Conservation (phyloP, 257 asterid genomes). For the Solanum lignicaule region DNA sequence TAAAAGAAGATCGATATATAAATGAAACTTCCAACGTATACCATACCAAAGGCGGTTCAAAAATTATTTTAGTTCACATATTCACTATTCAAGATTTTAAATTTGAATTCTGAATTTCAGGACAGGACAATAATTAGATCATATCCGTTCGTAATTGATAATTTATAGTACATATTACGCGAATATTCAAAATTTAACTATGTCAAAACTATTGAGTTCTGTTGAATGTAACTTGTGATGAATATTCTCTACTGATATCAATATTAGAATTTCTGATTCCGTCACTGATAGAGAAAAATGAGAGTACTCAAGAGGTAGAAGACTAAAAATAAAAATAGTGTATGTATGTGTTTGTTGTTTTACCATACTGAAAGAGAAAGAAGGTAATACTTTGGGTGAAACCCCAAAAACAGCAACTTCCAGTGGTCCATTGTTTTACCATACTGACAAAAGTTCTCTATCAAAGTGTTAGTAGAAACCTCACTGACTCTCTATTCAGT, state of each 20-base stretch:
- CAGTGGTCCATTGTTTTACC: slow-evolving; percentile 86
- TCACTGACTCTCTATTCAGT: not conserved
- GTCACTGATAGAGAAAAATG: not conserved
- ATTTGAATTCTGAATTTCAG: not conserved
- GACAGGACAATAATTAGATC: not conserved
- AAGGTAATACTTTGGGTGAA: slow-evolving; percentile 70
- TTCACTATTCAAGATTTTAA: not conserved
- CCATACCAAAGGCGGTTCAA: not conserved
- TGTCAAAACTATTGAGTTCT: not conserved
- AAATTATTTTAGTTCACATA: not conserved
- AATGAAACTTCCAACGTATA: not conserved
- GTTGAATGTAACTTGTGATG: not conserved
- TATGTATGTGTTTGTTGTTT: slow-evolving; percentile 51
- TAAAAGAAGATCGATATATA: not conserved
- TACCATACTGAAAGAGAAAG: slow-evolving; percentile 46
- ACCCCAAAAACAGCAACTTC: slow-evolving; percentile 88
- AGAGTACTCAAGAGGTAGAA: slow-evolving; percentile 36
- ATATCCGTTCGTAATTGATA: not conserved
- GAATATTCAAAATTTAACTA: not conserved
- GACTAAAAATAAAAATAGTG: not conserved
- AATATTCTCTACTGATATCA: not conserved
- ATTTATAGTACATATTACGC: not conserved
- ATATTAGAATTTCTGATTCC: not conserved
- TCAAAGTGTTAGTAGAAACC: slow-evolving; percentile 34
- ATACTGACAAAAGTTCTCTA: slow-evolving; percentile 43